Evolutionary conservation across 805 yeast genomes (phyloP).

Genomic region (Starmerella tilneyi): DNA sequence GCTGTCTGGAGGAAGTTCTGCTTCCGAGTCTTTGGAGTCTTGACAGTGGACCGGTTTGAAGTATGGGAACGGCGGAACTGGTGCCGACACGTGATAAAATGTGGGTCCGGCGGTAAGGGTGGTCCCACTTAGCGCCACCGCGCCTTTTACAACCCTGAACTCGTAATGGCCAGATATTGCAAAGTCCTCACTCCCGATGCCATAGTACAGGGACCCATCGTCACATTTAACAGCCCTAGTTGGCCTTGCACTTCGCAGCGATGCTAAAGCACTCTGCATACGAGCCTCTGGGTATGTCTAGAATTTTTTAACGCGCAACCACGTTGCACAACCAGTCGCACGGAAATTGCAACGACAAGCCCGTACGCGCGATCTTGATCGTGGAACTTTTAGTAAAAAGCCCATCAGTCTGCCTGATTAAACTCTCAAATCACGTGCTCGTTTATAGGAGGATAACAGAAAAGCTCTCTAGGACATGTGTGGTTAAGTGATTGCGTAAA

Average conservation of each 20-base stretch:
- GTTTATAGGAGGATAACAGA: too few species aligned
- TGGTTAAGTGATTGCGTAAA: too few species aligned
- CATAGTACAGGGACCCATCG: constrained; percentile 10
- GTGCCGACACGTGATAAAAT: constrained; percentile 14
- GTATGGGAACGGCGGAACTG: constrained; percentile 23
- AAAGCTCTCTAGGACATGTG: too few species aligned
- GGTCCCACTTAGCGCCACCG: constrained; percentile 27
- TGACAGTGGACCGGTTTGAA: constrained; percentile 16
- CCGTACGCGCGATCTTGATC: too few species aligned
- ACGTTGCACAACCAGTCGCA: too few species aligned
- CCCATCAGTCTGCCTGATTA: too few species aligned
- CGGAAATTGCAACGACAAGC: too few species aligned
- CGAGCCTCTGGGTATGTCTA: too few species aligned
- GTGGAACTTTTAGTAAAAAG: too few species aligned
- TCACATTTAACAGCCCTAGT: constrained; percentile 1
- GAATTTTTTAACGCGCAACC: too few species aligned
- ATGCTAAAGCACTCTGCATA: constrained; percentile 20
- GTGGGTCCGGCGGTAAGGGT: constrained; percentile 12
- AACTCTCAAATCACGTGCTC: too few species aligned
- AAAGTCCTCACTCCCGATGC: constrained; percentile 19
- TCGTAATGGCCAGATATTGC: constrained; percentile 28
- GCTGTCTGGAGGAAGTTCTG: too few species aligned
- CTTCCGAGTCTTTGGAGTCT: background rate
- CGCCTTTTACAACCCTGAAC: constrained; percentile 28
- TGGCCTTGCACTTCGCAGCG: constrained; percentile 15